Conservation (phyloP, 805 yeast genomes). For the Sugiyamaella boreocaroliniensis region DNA sequence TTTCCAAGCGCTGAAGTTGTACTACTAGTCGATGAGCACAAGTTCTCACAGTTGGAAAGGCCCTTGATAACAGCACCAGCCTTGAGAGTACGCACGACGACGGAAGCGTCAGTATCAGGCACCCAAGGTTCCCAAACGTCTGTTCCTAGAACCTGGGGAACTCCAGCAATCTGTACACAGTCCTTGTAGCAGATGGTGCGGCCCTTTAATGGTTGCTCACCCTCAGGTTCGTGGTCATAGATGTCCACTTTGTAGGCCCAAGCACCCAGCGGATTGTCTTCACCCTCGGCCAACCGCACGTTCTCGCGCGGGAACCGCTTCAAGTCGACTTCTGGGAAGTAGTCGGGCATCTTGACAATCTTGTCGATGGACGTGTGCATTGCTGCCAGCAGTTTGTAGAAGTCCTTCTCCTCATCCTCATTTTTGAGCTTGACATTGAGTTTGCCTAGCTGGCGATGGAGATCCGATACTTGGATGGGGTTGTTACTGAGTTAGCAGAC, state of each 20-base stretch:
- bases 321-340: constrained; percentile 27
- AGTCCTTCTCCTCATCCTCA: constrained; percentile 7
- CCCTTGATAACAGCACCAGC: constrained; percentile 35
- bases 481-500: constrained; percentile 2
- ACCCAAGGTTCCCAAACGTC: constrained; percentile 30
- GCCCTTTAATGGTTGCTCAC: constrained; percentile 22
- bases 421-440: constrained; percentile 1
- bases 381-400: constrained; percentile 7
- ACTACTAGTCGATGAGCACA: constrained; percentile 31
- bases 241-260: constrained; percentile 32
- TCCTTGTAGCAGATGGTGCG: constrained; percentile 32
- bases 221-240: constrained; percentile 25
- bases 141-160: constrained; percentile 35
- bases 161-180: constrained; percentile 32
- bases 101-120: constrained; percentile 35
- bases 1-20: constrained; percentile 38
- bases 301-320: constrained; percentile 32
- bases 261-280: constrained; percentile 29
- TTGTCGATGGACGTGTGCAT: constrained; percentile 6
- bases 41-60: constrained; percentile 34
- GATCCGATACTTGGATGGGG: constrained; percentile 2
- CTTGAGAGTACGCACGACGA: constrained; percentile 31
- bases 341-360: constrained; percentile 21
- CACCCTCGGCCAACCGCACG: constrained; percentile 22
- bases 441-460: constrained; percentile 4